Conservation (phyloP, 1,284 basidiomycete genomes). For the Leccinum ponderosum region DNA sequence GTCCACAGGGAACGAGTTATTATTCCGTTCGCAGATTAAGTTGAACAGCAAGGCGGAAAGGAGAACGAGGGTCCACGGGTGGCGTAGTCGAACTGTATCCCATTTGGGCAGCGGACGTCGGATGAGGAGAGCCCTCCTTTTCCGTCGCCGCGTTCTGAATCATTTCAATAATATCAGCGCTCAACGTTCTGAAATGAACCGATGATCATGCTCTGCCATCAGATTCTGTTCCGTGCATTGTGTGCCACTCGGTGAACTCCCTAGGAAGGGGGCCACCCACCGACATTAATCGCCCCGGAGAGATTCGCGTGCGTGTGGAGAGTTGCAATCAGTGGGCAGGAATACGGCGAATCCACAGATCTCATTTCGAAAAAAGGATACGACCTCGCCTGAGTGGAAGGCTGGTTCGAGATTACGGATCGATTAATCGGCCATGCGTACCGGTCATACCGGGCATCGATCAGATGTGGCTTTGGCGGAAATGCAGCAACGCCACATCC, state of each 20-base stretch:
- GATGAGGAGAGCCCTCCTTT: constrained; percentile 10
- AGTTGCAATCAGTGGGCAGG: not conserved
- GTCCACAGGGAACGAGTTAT: not conserved
- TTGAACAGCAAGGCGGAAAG: not conserved
- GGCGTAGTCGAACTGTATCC: not conserved
- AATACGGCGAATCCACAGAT: constrained; percentile 16
- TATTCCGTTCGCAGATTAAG: not conserved
- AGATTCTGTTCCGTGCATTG: constrained; percentile 1
- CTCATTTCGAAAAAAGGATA: constrained; percentile 11
- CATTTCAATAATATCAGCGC: not conserved
- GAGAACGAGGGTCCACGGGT: not conserved
- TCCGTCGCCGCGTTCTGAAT: constrained; percentile 3
- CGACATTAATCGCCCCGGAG: not conserved
- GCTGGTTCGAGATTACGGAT: not conserved
- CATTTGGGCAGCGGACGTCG: constrained; percentile 1
- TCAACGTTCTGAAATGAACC: constrained; percentile 8
- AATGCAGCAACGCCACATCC: constrained; percentile 32
- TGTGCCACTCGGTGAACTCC: constrained; percentile 4
- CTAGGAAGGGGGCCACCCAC: not conserved
- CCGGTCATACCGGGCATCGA: constrained; percentile 7
- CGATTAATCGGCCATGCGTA: constrained; percentile 4
- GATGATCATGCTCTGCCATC: not conserved
- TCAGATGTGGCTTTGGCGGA: constrained; percentile 3
- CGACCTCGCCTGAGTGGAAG: not conserved
- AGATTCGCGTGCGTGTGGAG: constrained; percentile 11